Percentiles rank a stretch among this genome's conserved stretches.
Conservation (phyloP, 129 eudicot genomes). For the Heracleum sosnowskyi region DNA sequence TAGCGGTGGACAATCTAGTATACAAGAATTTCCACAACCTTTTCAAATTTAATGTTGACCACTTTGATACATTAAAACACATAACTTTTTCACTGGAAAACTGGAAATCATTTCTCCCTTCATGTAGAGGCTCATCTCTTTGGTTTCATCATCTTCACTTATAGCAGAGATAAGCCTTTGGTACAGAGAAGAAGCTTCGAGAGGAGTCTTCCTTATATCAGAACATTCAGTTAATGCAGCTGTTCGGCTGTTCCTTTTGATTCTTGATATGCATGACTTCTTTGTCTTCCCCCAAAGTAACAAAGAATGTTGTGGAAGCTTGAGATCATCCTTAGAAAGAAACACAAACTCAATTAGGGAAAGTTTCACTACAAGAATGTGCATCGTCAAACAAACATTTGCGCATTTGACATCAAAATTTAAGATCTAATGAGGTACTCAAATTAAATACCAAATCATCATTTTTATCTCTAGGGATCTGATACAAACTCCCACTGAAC, state of each 20-base stretch:
- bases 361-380: not conserved
- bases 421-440: not conserved
- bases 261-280: not conserved
- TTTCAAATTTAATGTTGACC: too few relatives aligned
- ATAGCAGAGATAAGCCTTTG: slow-evolving; percentile 10
- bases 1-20: too few relatives aligned
- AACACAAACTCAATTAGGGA: not conserved
- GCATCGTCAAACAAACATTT: not conserved
- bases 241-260: too few relatives aligned
- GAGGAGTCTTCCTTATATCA: not conserved
- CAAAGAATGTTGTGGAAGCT: not conserved
- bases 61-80: too few relatives aligned
- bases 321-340: not conserved
- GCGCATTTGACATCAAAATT: not conserved
- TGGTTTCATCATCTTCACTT: not conserved
- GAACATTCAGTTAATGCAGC: not conserved
- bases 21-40: too few relatives aligned
- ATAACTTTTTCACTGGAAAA: too few relatives aligned
- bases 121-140: not conserved
- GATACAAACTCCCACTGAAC: too few relatives aligned
- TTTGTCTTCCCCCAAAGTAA: not conserved
- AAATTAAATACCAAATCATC: not conserved
- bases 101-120: too few relatives aligned
- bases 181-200: not conserved
- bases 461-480: not conserved